These are phyloP conservation scores for Bryum argenteum DNA, from an alignment of 225 moss, liverwort and hornwort species.

Conservation along the genomic window DNA sequence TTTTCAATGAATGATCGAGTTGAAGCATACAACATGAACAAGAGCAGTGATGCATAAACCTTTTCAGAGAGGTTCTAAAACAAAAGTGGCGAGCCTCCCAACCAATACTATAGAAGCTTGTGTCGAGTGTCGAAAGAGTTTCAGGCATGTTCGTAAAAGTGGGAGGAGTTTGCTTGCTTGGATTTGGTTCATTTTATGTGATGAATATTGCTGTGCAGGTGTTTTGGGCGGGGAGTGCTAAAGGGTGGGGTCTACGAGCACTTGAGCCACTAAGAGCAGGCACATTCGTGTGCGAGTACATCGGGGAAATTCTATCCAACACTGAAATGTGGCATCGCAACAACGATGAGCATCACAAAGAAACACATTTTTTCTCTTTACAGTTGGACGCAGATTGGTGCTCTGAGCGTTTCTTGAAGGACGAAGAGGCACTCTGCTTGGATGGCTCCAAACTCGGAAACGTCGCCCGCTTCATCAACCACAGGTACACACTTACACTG, in stretches of 20 bases:
- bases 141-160: too few species aligned
- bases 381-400: slow-evolving; percentile 82
- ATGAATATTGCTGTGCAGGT: slow-evolving; percentile 52
- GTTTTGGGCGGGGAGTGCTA: slow-evolving; percentile 68
- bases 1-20: too few species aligned
- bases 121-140: too few species aligned
- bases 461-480: slow-evolving; percentile 86
- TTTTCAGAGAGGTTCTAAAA: too few species aligned
- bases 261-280: slow-evolving; percentile 68
- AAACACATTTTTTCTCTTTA: slow-evolving; percentile 57
- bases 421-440: slow-evolving; percentile 85
- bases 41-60: too few species aligned
- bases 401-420: slow-evolving; percentile 66
- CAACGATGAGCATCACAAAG: slow-evolving; percentile 14
- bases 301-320: slow-evolving; percentile 80
- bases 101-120: too few species aligned
- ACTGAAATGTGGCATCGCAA: slow-evolving; percentile 68
- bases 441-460: slow-evolving; percentile 80
- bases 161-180: too few species aligned
- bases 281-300: slow-evolving; percentile 77
- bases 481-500: slow-evolving; percentile 46
- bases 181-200: too few species aligned
- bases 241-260: slow-evolving; percentile 81
- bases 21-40: too few species aligned
- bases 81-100: too few species aligned